Evolutionary conservation across 148 eudicot species (phyloP).

Genomic region (Simmondsia chinensis): DNA sequence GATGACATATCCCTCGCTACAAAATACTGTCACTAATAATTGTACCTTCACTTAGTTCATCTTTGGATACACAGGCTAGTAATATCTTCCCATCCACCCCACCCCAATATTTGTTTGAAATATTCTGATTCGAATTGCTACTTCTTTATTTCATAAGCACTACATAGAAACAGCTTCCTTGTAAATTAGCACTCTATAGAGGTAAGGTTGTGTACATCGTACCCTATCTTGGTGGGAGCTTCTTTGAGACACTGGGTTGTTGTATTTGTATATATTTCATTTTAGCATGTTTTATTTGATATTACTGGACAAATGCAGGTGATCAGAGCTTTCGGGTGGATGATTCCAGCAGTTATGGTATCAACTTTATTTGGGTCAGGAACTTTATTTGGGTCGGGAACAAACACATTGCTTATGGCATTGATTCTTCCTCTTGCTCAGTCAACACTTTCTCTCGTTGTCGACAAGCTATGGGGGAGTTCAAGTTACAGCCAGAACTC

Average conservation of each 20-base stretch:
- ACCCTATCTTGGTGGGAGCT: not conserved
- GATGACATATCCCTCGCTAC: too few relatives aligned
- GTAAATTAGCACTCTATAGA: too few relatives aligned
- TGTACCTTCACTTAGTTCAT: too few relatives aligned
- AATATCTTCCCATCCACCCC: too few relatives aligned
- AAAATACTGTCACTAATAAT: too few relatives aligned
- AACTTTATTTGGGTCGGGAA: constrained; percentile 43
- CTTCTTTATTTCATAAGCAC: too few relatives aligned
- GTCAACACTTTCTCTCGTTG: constrained; percentile 43
- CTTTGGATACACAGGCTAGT: too few relatives aligned
- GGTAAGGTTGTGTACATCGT: too few relatives aligned
- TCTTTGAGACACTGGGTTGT: not conserved
- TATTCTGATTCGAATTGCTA: too few relatives aligned
- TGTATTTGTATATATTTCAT: not conserved
- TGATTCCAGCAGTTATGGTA: constrained; percentile 55
- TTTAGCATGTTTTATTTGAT: not conserved
- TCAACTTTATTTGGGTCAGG: constrained; percentile 52
- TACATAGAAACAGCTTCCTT: too few relatives aligned
- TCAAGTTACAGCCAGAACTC: constrained; percentile 18
- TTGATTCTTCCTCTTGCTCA: constrained; percentile 68
- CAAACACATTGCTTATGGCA: constrained; percentile 57
- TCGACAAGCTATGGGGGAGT: constrained; percentile 42
- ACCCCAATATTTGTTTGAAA: too few relatives aligned
- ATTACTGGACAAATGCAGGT: constrained; percentile 31
- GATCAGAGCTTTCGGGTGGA: constrained; percentile 61